Conservation (phyloP, 306 rosid genomes). For the Casuarina glauca region DNA sequence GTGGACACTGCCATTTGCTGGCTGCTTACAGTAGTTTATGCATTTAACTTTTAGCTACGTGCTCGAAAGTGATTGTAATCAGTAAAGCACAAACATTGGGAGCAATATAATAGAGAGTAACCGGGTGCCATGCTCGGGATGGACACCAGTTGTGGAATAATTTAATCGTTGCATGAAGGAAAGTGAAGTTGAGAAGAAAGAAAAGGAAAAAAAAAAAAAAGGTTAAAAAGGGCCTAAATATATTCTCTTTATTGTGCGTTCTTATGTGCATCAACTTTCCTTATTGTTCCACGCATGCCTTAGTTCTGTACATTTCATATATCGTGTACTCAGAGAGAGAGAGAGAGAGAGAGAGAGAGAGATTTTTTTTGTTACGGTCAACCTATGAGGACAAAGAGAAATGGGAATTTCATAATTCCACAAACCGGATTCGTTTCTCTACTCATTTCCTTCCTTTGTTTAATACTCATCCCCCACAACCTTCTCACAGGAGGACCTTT, state of each 20-base stretch:
- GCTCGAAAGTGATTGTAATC: background rate
- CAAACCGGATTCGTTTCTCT: slow-evolving; percentile 23
- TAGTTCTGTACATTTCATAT: slow-evolving; percentile 8
- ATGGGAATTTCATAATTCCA: slow-evolving; percentile 38
- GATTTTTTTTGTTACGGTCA: slow-evolving; percentile 45
- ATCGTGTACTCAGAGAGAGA: slow-evolving; percentile 19
- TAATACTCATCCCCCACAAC: slow-evolving; percentile 35
- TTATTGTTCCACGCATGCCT: slow-evolving; percentile 62
- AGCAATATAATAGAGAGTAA: background rate
- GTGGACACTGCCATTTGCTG: too few relatives aligned
- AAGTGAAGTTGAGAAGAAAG: background rate
- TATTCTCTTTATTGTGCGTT: slow-evolving; percentile 29
- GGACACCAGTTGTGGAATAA: background rate
- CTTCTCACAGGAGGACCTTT: slow-evolving; percentile 21
- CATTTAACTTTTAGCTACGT: background rate
- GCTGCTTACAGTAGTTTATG: background rate
- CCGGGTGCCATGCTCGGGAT: background rate
- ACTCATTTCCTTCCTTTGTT: slow-evolving; percentile 12
- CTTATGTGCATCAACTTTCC: slow-evolving; percentile 50
- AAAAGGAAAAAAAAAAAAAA: slow-evolving; percentile 20
- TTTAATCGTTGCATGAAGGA: background rate
- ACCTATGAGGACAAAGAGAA: slow-evolving; percentile 54
- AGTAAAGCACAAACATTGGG: background rate
- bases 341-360: slow-evolving; percentile 15
- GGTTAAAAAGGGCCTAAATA: slow-evolving; percentile 30